phyloP scores from a whole-genome alignment of 2,329 filamentous ascomycete species.

The Talaromyces sp. region DNA sequence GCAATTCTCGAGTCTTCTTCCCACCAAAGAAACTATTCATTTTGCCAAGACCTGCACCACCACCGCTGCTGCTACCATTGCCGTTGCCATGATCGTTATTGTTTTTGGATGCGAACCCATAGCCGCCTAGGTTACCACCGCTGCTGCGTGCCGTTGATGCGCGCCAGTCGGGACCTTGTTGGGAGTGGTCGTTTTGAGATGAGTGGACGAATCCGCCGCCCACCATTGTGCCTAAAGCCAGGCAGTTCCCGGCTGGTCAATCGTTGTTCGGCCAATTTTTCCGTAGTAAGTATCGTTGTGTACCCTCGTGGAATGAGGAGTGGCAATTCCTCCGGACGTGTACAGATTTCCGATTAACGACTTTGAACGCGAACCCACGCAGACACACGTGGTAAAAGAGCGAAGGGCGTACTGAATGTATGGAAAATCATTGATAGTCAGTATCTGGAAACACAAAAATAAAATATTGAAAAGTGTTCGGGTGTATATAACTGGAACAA shows the following conservation, averaged over 20 bases:
- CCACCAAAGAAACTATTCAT: conserved; percentile 65
- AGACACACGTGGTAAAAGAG: conserved; percentile 4
- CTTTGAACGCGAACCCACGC: background rate
- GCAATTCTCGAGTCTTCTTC: conserved; percentile 59
- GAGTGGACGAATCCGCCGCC: conserved; percentile 54
- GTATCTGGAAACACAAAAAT: background rate
- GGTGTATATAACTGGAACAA: background rate
- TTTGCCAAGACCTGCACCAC: conserved; percentile 53
- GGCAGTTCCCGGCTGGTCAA: background rate
- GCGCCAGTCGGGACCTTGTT: conserved; percentile 65
- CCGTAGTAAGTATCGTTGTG: background rate
- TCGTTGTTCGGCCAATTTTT: background rate
- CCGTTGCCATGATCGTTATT: conserved; percentile 37
- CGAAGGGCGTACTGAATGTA: background rate
- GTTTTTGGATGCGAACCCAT: conserved; percentile 33
- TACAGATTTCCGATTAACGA: background rate
- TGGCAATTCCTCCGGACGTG: background rate
- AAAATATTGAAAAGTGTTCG: background rate
- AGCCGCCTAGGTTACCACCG: conserved; percentile 36
- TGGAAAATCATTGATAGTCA: background rate
- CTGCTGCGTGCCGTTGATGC: conserved; percentile 38
- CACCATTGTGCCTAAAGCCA: background rate
- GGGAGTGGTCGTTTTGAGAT: conserved; percentile 68
- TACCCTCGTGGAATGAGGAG: background rate
- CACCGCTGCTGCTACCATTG: conserved; percentile 31